Evolutionary conservation across 257 asterid genomes (phyloP).

Genomic region (Handroanthus guayacan): DNA sequence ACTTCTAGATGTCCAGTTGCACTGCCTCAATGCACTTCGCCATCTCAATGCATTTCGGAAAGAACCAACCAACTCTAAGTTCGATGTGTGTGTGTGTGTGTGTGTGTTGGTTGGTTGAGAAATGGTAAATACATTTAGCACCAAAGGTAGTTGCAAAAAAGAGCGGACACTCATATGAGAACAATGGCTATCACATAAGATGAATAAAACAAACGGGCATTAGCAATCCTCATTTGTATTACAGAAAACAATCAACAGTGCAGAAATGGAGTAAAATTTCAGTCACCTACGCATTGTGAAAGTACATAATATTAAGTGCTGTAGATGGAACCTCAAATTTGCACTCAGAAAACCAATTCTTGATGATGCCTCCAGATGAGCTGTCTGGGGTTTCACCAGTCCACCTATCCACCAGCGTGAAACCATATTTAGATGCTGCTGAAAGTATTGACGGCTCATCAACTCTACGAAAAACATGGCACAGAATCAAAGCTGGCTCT

Average conservation of each 20-base stretch:
- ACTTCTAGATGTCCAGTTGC: no score
- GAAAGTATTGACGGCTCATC: constrained; percentile 76
- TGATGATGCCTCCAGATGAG: constrained; percentile 44
- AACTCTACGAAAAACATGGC: constrained; percentile 86
- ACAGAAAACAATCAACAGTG: neutral
- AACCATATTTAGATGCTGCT: constrained; percentile 69
- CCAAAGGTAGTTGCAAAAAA: neutral
- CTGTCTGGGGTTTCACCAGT: constrained; percentile 41
- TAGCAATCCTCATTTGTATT: constrained; percentile 1
- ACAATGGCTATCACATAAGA: neutral
- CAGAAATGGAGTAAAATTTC: neutral
- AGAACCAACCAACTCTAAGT: no score
- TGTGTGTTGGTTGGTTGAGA: no score
- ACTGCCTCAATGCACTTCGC: no score
- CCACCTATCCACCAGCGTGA: constrained; percentile 70
- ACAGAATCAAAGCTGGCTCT: constrained; percentile 65
- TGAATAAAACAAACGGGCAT: neutral
- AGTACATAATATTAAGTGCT: constrained; percentile 79
- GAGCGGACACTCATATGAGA: no score
- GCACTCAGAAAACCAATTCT: constrained; percentile 57
- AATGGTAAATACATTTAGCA: no score
- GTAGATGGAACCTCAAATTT: constrained; percentile 51
- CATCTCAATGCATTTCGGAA: no score
- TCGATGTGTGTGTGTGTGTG: no score
- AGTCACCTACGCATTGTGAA: constrained; percentile 44